These are phyloP conservation scores for Acacia acuminata DNA, from an alignment of 306 rosid genomes.

Conservation along the genomic window DNA sequence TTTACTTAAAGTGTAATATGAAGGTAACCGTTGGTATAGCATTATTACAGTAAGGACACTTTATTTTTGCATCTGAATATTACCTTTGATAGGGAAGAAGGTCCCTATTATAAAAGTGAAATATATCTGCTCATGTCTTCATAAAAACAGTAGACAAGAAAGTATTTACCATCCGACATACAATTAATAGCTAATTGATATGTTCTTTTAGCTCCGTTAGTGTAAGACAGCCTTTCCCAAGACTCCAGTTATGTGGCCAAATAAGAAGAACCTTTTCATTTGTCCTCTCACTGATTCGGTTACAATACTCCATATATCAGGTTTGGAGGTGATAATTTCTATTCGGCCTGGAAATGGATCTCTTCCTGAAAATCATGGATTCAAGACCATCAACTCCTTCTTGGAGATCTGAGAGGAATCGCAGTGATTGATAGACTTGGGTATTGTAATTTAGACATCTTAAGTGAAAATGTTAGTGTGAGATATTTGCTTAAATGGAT, in stretches of 20 bases:
- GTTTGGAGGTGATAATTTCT: constrained; percentile 76
- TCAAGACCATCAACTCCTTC: constrained; percentile 76
- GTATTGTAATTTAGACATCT: constrained; percentile 26
- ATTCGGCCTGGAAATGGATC: constrained; percentile 92
- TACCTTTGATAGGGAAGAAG: not conserved
- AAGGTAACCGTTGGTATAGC: not conserved
- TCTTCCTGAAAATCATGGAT: constrained; percentile 80
- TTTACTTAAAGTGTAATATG: not conserved
- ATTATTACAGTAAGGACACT: not conserved
- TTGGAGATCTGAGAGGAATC: constrained; percentile 52
- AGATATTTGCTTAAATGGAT: not conserved
- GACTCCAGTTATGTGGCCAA: not conserved
- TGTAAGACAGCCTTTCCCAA: not conserved
- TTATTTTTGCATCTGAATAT: not conserved
- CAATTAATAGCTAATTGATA: not conserved
- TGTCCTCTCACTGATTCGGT: constrained; percentile 6
- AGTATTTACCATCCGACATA: not conserved
- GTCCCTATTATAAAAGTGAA: not conserved
- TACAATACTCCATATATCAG: constrained; percentile 42
- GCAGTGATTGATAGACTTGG: constrained; percentile 10
- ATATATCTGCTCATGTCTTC: not conserved
- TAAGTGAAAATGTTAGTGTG: constrained; percentile 18
- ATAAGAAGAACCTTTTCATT: constrained; percentile 14
- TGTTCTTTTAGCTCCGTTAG: not conserved
- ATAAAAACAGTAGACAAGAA: not conserved